phyloP scores from a whole-genome alignment of 805 yeast species.

The Aciculoconidium aculeatum region DNA sequence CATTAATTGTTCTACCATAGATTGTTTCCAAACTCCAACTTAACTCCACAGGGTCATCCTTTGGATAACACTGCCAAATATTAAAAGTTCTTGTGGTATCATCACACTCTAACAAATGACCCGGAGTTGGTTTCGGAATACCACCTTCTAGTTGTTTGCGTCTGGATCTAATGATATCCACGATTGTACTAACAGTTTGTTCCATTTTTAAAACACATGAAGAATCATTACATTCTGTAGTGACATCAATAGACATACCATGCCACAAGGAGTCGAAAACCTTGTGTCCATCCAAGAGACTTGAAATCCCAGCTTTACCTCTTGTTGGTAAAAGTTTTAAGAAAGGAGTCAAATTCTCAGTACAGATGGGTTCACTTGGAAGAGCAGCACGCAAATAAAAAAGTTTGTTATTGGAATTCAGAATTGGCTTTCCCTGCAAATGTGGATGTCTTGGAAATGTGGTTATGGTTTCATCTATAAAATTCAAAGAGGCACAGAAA shows the following conservation, averaged over 20 bases:
- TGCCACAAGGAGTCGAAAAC: constrained; percentile 93
- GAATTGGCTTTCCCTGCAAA: constrained; percentile 18
- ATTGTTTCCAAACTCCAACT: constrained; percentile 54
- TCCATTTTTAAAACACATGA: constrained; percentile 51
- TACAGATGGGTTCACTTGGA: constrained; percentile 93
- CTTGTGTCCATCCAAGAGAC: constrained; percentile 83
- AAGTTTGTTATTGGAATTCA: constrained; percentile 30
- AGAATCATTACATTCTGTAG: constrained; percentile 41
- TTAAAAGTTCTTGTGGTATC: constrained; percentile 45
- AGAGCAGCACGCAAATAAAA: constrained; percentile 75
- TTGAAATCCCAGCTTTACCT: constrained; percentile 83
- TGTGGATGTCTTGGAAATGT: constrained; percentile 43
- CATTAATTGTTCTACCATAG: constrained; percentile 64
- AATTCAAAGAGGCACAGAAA: constrained; percentile 92
- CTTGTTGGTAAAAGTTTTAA: constrained; percentile 84
- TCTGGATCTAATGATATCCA: constrained; percentile 64
- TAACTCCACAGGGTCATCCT: constrained; percentile 43
- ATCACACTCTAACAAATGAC: constrained; percentile 72
- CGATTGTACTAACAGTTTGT: constrained; percentile 65
- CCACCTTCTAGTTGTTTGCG: constrained; percentile 55
- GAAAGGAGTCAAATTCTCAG: constrained; percentile 94
- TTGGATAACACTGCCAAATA: constrained; percentile 74
- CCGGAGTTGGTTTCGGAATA: constrained; percentile 75
- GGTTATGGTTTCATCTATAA: constrained; percentile 74
- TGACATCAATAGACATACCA: constrained; percentile 80